A percentile compares a stretch with the other conserved stretches of the same genome.
phyloP scores from a whole-genome alignment of 371 early-diverging fungal genomes.

The Dinochytrium kinnereticum region DNA sequence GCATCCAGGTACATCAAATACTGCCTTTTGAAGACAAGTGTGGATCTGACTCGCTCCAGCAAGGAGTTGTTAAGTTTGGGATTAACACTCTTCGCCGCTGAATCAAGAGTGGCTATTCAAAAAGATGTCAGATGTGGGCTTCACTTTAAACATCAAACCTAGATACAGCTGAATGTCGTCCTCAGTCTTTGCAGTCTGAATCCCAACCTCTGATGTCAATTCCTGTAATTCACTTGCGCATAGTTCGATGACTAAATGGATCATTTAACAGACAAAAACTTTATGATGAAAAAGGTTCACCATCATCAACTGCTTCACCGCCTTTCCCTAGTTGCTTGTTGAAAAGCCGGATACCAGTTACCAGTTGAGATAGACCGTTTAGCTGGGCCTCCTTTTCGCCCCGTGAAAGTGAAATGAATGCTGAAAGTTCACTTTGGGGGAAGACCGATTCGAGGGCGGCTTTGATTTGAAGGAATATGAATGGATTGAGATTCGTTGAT shows the following conservation, averaged over 20 bases:
- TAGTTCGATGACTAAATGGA: constrained; percentile 47
- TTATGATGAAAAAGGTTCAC: constrained; percentile 29
- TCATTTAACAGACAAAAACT: neutral
- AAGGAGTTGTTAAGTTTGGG: constrained; percentile 27
- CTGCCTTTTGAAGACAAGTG: constrained; percentile 52
- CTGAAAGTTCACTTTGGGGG: constrained; percentile 58
- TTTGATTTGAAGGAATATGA: constrained; percentile 18
- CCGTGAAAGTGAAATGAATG: constrained; percentile 53
- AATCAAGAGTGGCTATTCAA: constrained; percentile 33
- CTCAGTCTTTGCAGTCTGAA: constrained; percentile 46
- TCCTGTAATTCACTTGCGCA: constrained; percentile 48
- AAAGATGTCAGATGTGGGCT: too few species aligned
- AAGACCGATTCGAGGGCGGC: constrained; percentile 65
- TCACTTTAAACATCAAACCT: too few species aligned
- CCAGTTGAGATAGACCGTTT: constrained; percentile 58
- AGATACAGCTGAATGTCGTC: constrained; percentile 42
- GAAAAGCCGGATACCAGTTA: constrained; percentile 61
- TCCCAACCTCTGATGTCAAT: constrained; percentile 34
- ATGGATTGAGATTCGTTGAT: neutral
- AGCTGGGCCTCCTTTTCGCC: constrained; percentile 61
- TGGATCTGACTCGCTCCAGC: constrained; percentile 21
- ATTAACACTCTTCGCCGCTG: constrained; percentile 26
- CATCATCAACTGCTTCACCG: constrained; percentile 55
- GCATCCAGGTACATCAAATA: constrained; percentile 61
- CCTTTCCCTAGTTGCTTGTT: constrained; percentile 63